These are phyloP conservation scores for Boletus subparvulus DNA, from an alignment of 768 basidiomycete species.

Conservation along the genomic window DNA sequence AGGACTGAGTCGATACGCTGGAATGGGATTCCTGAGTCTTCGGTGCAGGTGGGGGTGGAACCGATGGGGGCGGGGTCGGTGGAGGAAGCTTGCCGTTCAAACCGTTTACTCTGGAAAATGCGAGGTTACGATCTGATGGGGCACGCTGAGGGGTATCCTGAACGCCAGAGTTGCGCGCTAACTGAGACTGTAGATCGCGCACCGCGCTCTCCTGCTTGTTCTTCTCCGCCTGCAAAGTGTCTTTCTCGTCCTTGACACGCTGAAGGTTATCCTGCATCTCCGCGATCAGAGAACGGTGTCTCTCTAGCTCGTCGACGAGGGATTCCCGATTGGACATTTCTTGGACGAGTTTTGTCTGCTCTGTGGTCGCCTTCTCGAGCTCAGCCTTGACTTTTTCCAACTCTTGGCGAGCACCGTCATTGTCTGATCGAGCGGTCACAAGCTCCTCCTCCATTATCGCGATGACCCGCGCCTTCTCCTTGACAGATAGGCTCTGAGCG, in stretches of 20 bases:
- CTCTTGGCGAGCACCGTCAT: slow-evolving; percentile 42
- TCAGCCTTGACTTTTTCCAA: slow-evolving; percentile 54
- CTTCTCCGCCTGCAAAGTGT: slow-evolving; percentile 71
- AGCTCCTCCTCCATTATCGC: slow-evolving; percentile 52
- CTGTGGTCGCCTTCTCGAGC: slow-evolving; percentile 53
- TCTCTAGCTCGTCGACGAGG: slow-evolving; percentile 71
- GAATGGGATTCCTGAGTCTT: slow-evolving; percentile 48
- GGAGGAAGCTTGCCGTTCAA: slow-evolving; percentile 80
- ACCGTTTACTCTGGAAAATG: slow-evolving; percentile 58
- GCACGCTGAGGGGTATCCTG: slow-evolving; percentile 50
- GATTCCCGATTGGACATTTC: slow-evolving; percentile 77
- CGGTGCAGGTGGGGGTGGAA: slow-evolving; percentile 81
- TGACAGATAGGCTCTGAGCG: slow-evolving; percentile 47
- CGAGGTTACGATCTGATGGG: slow-evolving; percentile 48
- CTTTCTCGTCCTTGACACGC: slow-evolving; percentile 80
- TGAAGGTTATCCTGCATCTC: slow-evolving; percentile 79
- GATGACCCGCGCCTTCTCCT: slow-evolving; percentile 50
- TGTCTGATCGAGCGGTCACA: slow-evolving; percentile 37
- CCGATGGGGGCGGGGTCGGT: slow-evolving; percentile 77
- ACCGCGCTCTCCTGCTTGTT: slow-evolving; percentile 63
- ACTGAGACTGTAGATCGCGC: slow-evolving; percentile 77
- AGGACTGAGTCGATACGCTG: slow-evolving; percentile 63
- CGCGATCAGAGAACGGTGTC: slow-evolving; percentile 69
- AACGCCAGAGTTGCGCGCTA: slow-evolving; percentile 48
- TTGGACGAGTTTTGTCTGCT: slow-evolving; percentile 62